Evolutionary conservation across 768 basidiomycete genomes (phyloP).

Genomic region (Auriscalpium microsporum): DNA sequence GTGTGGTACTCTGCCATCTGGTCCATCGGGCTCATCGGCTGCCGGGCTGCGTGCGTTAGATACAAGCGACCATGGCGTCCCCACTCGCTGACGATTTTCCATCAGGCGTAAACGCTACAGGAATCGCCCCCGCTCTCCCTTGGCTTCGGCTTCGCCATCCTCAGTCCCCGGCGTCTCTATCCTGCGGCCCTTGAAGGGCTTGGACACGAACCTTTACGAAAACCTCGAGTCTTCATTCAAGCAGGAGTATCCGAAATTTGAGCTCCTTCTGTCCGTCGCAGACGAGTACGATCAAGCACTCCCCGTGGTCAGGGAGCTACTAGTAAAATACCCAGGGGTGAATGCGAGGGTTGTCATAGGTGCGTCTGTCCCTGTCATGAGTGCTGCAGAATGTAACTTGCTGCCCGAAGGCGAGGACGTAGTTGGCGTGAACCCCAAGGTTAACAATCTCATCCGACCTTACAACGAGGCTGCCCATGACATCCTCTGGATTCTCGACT

Average conservation of each 20-base stretch:
- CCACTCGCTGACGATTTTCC: not conserved
- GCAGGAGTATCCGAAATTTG: constrained; percentile 87
- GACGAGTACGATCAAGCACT: constrained; percentile 83
- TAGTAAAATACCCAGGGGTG: constrained; percentile 70
- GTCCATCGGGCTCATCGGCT: constrained; percentile 24
- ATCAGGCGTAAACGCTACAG: constrained; percentile 71
- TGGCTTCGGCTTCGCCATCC: constrained; percentile 36
- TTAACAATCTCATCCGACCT: constrained; percentile 88
- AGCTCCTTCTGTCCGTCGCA: constrained; percentile 89
- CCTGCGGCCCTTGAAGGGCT: constrained; percentile 86
- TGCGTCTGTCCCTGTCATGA: constrained; percentile 25
- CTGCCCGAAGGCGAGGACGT: constrained; percentile 55
- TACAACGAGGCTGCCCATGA: constrained; percentile 78
- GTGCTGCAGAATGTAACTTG: too few species aligned
- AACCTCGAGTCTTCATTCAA: constrained; percentile 90
- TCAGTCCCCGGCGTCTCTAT: constrained; percentile 85
- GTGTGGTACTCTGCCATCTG: constrained; percentile 36
- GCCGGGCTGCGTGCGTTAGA: constrained; percentile 20
- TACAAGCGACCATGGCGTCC: too few species aligned
- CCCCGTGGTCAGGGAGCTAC: constrained; percentile 68
- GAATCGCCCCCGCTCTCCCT: constrained; percentile 52
- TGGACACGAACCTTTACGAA: constrained; percentile 93
- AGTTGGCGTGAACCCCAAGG: constrained; percentile 93
- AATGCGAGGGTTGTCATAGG: constrained; percentile 70
- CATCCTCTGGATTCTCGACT: constrained; percentile 94